Evolutionary conservation across 768 basidiomycete species (phyloP), one percentile per base, ranked within the genome.

Genomic region (Lactifluus hygrophoroides): DNA sequence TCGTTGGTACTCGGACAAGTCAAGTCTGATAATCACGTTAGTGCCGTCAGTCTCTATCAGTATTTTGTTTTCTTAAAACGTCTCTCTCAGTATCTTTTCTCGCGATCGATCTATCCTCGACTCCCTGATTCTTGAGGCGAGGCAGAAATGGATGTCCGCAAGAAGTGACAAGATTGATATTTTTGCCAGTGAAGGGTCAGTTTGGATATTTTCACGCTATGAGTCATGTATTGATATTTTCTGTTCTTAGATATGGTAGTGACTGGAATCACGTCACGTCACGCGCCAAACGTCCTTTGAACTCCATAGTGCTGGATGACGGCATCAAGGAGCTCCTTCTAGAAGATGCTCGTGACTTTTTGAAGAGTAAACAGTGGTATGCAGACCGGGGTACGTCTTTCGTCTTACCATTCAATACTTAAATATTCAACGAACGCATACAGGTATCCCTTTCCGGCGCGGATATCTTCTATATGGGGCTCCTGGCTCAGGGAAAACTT

Each of bases 401-500:
- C 5, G 3, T n/a, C 8, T 43, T 50, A 23, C 9, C 35, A 32
- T 27, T 50, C 23, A 46, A 28, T 25, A 32, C 34, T 3, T 16
- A 45, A 25, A 14, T 27, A 19, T 13, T 30, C 8, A 28, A 44
- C 35, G 14, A 25, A 43, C 25, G 7, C 10, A 46, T 52, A 9
- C 40, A 68, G 69, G 73, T 0, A 90, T 91, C 57, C 89, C 90
- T 1, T 90, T 87, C 73, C 82, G 88, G 19, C 76, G 88, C 13
- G 89, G 90, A 13, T 88, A 88, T 66, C 77, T 90, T n/a, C 75
- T 89, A 21, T 79, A 88, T 64, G 88, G 88, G 21, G 83, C 79
- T 5, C 86, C 88, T 32, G 87, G 88, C 7, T 81, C 84, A 9
- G 88, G 90, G 0, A 92, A 90, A 67, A 89, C 88, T 0, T 85